Evolutionary conservation across 2,329 filamentous ascomycete species (phyloP), one percentile per base, ranked within the genome.

Genomic region (Madurella mycetomatis): DNA sequence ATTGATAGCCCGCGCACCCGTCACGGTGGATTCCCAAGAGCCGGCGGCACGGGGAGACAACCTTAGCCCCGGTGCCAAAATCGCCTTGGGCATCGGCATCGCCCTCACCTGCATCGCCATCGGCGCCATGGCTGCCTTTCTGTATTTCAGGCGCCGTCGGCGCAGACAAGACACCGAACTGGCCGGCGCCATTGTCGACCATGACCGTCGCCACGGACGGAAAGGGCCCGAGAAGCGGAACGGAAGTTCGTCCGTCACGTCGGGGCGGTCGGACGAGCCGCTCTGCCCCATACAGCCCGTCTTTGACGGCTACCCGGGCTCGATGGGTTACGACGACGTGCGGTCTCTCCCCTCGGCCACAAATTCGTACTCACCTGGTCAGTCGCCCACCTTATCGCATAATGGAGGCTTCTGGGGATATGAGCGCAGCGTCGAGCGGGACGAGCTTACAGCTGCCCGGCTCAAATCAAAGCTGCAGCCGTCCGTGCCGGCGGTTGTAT

Each of bases 231-330:
- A 63, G 34, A 62, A 60, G 49, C 50, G 59, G 39, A 54, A 47
- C 9, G 51, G 51, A 11, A 37, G 51, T 2, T 47, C 55, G n/a
- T 60, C 62, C 3, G 53, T 57, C 13, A 41, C 53, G 8, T 63
- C 62, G n/a, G 58, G 56, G 8, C 53, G 39, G 9, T 64, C 61
- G 5, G 61, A 65, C 11, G 61, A 62, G 34, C 57, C 60, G 4
- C 53, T 62, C 12, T 60, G 58, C 39, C 62, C 62, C n/a, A 57
- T 65, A 30, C 60, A 65, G 37, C 62, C 64, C 0, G 58, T 66
- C 34, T 62, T 58, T 31, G 64, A 66, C 51, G 64, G 63, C 40
- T 64, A 57, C 45, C 64, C 64, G 2, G 63, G 63, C 12, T 66
- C 64, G 9, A 61, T 56, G 51, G 64, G 63, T 9, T 66, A 66